phyloP scores from a whole-genome alignment of 2,329 filamentous ascomycete species.

The Lachnellula occidentalis region DNA sequence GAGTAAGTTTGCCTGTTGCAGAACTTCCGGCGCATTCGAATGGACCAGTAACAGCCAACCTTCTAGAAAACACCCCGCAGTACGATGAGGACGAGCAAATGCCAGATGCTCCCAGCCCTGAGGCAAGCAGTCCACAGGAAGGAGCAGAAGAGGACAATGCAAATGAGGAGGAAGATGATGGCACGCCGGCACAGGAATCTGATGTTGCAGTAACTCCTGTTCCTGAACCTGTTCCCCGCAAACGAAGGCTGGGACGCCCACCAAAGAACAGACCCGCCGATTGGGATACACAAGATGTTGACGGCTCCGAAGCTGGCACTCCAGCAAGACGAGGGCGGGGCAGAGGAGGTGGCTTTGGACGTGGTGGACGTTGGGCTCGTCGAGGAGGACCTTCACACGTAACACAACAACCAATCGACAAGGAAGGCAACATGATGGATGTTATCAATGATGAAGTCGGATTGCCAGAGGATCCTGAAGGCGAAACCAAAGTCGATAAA shows the following conservation, averaged over 20 bases:
- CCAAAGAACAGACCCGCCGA: constrained; percentile 80
- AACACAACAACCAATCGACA: constrained; percentile 81
- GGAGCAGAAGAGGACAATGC: constrained; percentile 40
- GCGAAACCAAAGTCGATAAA: constrained; percentile 91
- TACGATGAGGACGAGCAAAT: constrained; percentile 41
- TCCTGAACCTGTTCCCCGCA: constrained; percentile 56
- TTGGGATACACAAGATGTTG: constrained; percentile 58
- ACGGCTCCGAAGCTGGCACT: constrained; percentile 39
- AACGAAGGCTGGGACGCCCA: constrained; percentile 73
- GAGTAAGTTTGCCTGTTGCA: constrained; percentile 36
- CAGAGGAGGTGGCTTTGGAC: constrained; percentile 46
- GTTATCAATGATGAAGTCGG: constrained; percentile 90
- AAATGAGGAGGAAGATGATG: constrained; percentile 41
- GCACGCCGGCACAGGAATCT: constrained; percentile 40
- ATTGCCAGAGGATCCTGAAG: constrained; percentile 79
- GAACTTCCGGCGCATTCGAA: constrained; percentile 14
- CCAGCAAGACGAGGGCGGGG: constrained; percentile 58
- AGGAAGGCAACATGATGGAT: constrained; percentile 86
- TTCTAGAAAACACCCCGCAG: constrained; percentile 44
- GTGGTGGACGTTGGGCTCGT: constrained; percentile 60
- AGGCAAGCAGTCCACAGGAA: constrained; percentile 21
- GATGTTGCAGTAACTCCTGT: constrained; percentile 35
- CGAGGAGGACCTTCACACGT: constrained; percentile 66
- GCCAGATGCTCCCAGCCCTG: constrained; percentile 33
- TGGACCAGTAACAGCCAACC: not conserved